phyloP scores from a whole-genome alignment of 495 filamentous ascomycete genomes.

The Cercophora sp. region DNA sequence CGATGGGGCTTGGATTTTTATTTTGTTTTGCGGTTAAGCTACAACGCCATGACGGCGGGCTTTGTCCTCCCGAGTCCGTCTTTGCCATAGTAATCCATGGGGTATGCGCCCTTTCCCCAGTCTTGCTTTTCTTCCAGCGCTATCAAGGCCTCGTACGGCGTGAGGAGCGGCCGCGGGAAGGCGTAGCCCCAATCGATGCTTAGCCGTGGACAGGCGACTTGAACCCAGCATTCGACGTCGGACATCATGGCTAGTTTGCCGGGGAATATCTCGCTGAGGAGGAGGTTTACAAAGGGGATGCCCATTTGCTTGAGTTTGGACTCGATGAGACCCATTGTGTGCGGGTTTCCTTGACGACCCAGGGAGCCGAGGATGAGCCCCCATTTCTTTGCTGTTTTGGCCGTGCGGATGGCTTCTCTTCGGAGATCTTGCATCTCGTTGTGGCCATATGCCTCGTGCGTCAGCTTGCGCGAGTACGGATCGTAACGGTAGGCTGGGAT shows the following conservation, averaged over 20 bases:
- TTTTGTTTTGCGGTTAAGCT: neutral
- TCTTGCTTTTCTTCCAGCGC: conserved; percentile 72
- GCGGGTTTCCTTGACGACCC: conserved; percentile 90
- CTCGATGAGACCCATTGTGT: conserved; percentile 86
- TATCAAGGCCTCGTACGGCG: conserved; percentile 91
- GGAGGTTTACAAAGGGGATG: conserved; percentile 74
- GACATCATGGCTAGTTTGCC: conserved; percentile 87
- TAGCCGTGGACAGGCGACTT: conserved; percentile 89
- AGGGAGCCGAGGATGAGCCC: conserved; percentile 91
- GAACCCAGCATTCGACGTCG: conserved; percentile 96
- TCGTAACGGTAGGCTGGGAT: conserved; percentile 95
- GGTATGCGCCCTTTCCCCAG: conserved; percentile 81
- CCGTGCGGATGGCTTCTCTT: conserved; percentile 67
- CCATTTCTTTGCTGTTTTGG: conserved; percentile 77
- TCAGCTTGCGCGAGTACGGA: conserved; percentile 88
- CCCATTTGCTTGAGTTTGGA: conserved; percentile 60
- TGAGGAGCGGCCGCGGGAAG: conserved; percentile 81
- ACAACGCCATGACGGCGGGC: conserved; percentile 25
- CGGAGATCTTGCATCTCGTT: conserved; percentile 81
- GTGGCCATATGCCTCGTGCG: conserved; percentile 85
- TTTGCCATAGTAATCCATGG: conserved; percentile 97
- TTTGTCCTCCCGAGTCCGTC: conserved; percentile 83
- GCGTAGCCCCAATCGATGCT: conserved; percentile 99
- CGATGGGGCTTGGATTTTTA: neutral
- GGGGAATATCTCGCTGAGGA: conserved; percentile 92